Conservation (phyloP, 768 basidiomycete genomes). For the Neoboletus magnificus region DNA sequence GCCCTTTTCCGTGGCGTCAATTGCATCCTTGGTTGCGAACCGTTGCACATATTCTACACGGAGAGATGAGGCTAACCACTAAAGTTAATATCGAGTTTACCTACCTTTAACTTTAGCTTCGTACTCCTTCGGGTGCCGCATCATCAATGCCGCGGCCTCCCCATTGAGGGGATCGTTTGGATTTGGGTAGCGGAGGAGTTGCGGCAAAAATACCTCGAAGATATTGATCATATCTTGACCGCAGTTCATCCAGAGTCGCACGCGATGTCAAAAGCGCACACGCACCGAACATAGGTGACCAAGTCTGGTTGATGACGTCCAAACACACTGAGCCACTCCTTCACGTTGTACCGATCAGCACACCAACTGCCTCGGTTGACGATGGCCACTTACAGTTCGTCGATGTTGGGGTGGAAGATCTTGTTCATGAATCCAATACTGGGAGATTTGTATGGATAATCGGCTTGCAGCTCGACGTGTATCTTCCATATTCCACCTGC, state of each 20-base stretch:
- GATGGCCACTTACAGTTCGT: constrained; percentile 77
- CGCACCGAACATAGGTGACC: constrained; percentile 99
- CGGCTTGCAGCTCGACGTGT: constrained; percentile 96
- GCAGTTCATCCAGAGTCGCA: constrained; percentile 1
- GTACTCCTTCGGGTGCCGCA: constrained; percentile 97
- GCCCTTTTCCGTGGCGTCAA: constrained; percentile 64
- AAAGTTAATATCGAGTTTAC: constrained; percentile 13
- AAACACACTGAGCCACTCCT: constrained; percentile 98
- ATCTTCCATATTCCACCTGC: constrained; percentile 99
- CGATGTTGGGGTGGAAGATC: constrained; percentile 99
- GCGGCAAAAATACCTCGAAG: constrained; percentile 96
- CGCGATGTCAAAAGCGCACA: constrained; percentile 11
- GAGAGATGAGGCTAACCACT: constrained; percentile 1
- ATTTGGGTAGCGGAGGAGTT: constrained; percentile 95
- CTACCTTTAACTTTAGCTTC: constrained; percentile 89
- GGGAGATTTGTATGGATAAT: constrained; percentile 98
- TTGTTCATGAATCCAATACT: constrained; percentile 99
- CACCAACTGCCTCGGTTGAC: not conserved
- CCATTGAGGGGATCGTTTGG: constrained; percentile 98
- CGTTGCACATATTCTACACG: constrained; percentile 90
- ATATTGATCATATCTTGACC: constrained; percentile 96
- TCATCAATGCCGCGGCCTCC: constrained; percentile 93
- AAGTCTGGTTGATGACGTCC: constrained; percentile 98
- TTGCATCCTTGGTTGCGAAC: constrained; percentile 88
- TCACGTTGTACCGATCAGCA: constrained; percentile 11